Base-by-base conservation (phyloP, 176 grass and related monocot species). In the Poa pratensis region DNA sequence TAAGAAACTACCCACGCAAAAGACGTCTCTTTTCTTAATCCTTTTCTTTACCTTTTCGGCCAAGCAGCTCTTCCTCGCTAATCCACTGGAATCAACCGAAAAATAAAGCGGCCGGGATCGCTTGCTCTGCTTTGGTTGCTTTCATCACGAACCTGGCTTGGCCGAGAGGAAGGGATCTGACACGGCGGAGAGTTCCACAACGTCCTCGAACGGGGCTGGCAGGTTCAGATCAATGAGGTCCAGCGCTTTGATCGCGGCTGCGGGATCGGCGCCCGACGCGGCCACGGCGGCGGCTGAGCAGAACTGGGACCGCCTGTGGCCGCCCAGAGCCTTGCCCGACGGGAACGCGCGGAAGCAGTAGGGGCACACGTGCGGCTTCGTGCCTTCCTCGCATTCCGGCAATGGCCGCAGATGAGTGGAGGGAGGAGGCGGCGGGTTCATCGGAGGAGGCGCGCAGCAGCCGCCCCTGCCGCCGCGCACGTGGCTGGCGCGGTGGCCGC, bases 261-360 rank as follows among this genome's bases (percentile, higher is more conserved):
- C 49, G 0, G 74, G 43, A 37, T 53, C 63, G 16, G 53, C 20
- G 53, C 66, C 55, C 51, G 90, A 43, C 3, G 60, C 62, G 76
- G 82, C 70, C 5, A 69, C 80, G 0, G 68, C 55, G 45, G 80
- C 37, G 22, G 84, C 76, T 3, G 93, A 68, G 53, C 86, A 67
- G 82, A 83, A 77, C 51, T 89, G 86, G 46, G 93, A 75, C 40
- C 84, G 85, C 92, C 84, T 98, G 88, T 98, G 96, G 50, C 93
- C 89, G 45, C 91, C 91, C 1, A 95, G 91, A 39, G 96, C 93
- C 63, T 98, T 91, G 5, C 88, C 89, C 0, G 96, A 94, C 58
- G 80, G 1, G 91, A 98, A 98, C 27, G 83, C 77, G 69, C 88
- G 87, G 49, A 45, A 69, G 89, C 96, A 95, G 75, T 88, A 76